These are phyloP conservation scores for Penicillium lagena DNA, from an alignment of 495 filamentous ascomycete species.

Conservation along the genomic window DNA sequence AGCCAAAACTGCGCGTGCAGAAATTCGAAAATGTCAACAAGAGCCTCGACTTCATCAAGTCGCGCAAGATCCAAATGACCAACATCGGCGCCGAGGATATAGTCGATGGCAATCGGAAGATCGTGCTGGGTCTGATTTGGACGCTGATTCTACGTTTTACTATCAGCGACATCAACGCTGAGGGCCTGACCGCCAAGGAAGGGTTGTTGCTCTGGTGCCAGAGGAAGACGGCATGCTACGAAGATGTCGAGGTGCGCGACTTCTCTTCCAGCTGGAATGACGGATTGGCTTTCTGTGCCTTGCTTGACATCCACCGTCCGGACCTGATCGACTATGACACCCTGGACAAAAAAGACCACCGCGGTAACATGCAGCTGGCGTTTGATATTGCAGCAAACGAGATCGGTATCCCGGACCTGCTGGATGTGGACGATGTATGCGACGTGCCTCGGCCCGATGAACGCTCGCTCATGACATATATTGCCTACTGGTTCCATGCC, in stretches of 20 bases:
- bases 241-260: slow-evolving; percentile 88
- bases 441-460: slow-evolving; percentile 95
- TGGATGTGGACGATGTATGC: slow-evolving; percentile 97
- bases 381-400: slow-evolving; percentile 94
- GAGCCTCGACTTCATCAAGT: slow-evolving; percentile 86
- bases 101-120: slow-evolving; percentile 95
- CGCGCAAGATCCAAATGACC: slow-evolving; percentile 87
- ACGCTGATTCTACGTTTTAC: slow-evolving; percentile 95
- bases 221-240: slow-evolving; percentile 96
- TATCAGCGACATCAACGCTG: slow-evolving; percentile 96
- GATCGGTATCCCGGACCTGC: slow-evolving; percentile 91
- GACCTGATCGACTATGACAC: slow-evolving; percentile 95
- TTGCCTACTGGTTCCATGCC: slow-evolving; percentile 99
- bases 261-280: slow-evolving; percentile 97
- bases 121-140: slow-evolving; percentile 96
- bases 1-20: slow-evolving; percentile 92
- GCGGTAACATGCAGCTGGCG: slow-evolving; percentile 94
- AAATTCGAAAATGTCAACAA: slow-evolving; percentile 98
- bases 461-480: slow-evolving; percentile 96
- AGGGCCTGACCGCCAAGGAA: slow-evolving; percentile 97
- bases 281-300: slow-evolving; percentile 90
- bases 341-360: slow-evolving; percentile 89
- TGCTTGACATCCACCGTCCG: slow-evolving; percentile 93
- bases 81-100: slow-evolving; percentile 99
- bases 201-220: slow-evolving; percentile 96